A percentile compares a stretch with the other conserved stretches of the same genome.
Evolutionary conservation across 73 alveolate genomes (phyloP).

Genomic region (Tetrahymena elliotti): DNA sequence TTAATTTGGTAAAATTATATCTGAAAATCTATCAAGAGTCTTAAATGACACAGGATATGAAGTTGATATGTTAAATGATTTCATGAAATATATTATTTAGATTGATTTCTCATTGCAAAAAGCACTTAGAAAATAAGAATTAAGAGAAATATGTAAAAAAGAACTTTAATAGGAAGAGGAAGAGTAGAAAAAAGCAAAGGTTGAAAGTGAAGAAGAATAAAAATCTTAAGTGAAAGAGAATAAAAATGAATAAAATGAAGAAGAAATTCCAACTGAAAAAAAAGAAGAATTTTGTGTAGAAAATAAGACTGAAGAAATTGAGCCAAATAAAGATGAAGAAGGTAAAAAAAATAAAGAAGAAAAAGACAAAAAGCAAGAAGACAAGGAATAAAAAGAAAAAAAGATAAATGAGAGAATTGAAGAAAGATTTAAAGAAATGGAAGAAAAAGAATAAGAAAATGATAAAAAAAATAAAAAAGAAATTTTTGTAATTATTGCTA

Average conservation of each 20-base stretch:
- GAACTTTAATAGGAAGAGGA: background rate
- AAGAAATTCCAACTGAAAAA: slow-evolving; percentile 7
- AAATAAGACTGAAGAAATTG: background rate
- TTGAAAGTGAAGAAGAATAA: background rate
- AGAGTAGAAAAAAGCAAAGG: background rate
- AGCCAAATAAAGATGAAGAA: background rate
- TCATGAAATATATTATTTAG: background rate
- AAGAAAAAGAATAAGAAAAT: background rate
- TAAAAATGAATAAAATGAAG: background rate
- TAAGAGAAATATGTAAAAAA: background rate
- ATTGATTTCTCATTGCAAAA: background rate
- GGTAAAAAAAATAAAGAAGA: background rate
- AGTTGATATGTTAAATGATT: background rate
- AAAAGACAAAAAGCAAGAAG: background rate
- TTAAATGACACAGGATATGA: background rate
- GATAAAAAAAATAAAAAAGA: background rate
- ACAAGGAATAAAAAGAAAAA: background rate
- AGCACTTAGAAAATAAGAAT: background rate
- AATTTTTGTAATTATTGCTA: background rate
- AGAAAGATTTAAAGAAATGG: background rate
- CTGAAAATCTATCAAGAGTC: background rate
- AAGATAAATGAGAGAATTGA: background rate
- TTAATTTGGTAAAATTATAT: background rate
- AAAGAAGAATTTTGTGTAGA: background rate
- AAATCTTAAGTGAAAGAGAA: background rate